Evolutionary conservation across 1,284 basidiomycete species (phyloP), one percentile per base, ranked within the genome.

Genomic region (Uromyces viciae-fabae): DNA sequence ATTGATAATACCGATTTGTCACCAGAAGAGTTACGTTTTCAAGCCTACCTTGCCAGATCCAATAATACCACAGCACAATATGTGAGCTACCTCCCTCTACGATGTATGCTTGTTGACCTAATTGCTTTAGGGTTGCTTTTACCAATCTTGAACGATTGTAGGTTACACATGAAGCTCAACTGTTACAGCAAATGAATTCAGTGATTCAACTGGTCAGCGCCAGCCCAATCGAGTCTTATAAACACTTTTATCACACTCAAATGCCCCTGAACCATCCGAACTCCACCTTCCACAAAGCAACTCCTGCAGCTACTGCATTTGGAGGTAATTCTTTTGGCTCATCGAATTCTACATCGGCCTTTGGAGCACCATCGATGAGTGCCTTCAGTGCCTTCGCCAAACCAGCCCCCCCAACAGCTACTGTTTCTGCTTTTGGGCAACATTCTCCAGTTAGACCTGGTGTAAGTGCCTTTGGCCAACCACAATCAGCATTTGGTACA

Each of bases 31-130:
- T 36, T 79, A 9, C 77, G 77, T 9, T 79, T 58, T 33, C 64
- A 79, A 69, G 77, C 77, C 14, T 79, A 79, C 38, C 77, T 72
- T 28, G 77, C 77, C 43, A 31, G 56, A 4, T 28, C 68, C n/a
- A 56, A 46, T 46, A 72, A 72, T 58, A 79, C 77, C 49, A 72
- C 68, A 38, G 38, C 77, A 2, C 77, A 79, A 72, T 79, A 79
- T 46, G 77, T 79, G 31, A 72, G 68, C 25, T 46, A 9, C 15
- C 1, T 8, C n/a, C n/a, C 14, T 25, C 17, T n/a, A 33, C 33
- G 60, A 38, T 75, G n/a, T n/a, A n/a, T n/a, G n/a, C n/a, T n/a
- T n/a, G 46, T 49, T 49, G 46, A 49, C 22, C 2, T 11, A 11
- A 58, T 36, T 3, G 9, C 40, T 75, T 9, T n/a, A n/a, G n/a